Conservation (phyloP, 225 moss, liverwort and hornwort species). For the Polytrichum commune region DNA sequence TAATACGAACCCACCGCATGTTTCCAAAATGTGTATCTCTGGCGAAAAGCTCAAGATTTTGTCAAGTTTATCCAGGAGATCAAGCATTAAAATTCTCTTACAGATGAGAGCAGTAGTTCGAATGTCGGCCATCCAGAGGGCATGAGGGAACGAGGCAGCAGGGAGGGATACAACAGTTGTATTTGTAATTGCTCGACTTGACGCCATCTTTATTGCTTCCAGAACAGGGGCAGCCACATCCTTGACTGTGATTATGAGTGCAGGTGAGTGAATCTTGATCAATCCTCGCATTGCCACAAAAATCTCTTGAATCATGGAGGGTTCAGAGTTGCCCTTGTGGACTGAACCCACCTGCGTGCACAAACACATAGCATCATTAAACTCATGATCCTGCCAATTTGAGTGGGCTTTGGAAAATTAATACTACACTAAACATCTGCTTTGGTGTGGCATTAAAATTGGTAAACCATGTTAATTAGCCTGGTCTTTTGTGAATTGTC, state of each 20-base stretch:
- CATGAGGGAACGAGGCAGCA: constrained; percentile 55
- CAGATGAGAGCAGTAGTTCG: constrained; percentile 41
- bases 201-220: constrained; percentile 57
- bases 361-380: neutral
- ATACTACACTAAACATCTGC: too few relatives aligned
- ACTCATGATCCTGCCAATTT: too few relatives aligned
- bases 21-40: too few relatives aligned
- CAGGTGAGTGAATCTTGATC: constrained; percentile 74
- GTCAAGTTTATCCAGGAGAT: too few relatives aligned
- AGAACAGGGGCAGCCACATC: constrained; percentile 50
- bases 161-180: constrained; percentile 72
- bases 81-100: too few relatives aligned
- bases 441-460: too few relatives aligned
- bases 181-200: constrained; percentile 19
- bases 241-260: constrained; percentile 64
- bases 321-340: constrained; percentile 15
- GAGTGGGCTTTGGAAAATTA: too few relatives aligned
- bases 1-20: too few relatives aligned
- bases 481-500: too few relatives aligned
- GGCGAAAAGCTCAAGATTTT: too few relatives aligned
- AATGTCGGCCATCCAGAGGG: constrained; percentile 87
- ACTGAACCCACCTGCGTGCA: constrained; percentile 38
- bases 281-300: constrained; percentile 78
- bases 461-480: too few relatives aligned
- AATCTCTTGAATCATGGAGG: constrained; percentile 73